A percentile compares a stretch with the other conserved stretches of the same genome.
phyloP scores from a whole-genome alignment of 495 filamentous ascomycete genomes.

The Poronia punctata region DNA sequence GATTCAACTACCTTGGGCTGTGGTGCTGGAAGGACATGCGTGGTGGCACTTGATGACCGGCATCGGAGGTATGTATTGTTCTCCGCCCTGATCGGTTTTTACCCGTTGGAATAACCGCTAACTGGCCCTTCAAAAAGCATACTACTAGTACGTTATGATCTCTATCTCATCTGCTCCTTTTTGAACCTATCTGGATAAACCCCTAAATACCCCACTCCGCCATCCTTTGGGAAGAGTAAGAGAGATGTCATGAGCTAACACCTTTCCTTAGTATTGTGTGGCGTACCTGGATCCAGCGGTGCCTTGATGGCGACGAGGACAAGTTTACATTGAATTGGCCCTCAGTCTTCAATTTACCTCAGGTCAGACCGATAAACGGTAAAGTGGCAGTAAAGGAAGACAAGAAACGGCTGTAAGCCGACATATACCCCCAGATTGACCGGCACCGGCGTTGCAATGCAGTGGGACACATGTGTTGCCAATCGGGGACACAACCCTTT shows the following conservation, averaged over 20 bases:
- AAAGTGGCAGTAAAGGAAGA: constrained; percentile 1
- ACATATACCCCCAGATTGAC: neutral
- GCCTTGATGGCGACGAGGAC: constrained; percentile 68
- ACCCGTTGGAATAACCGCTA: neutral
- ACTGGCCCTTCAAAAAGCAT: constrained; percentile 42
- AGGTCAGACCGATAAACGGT: constrained; percentile 37
- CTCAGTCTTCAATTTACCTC: constrained; percentile 55
- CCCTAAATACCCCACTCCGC: too few relatives aligned
- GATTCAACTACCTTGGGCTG: constrained; percentile 82
- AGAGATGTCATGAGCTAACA: constrained; percentile 37
- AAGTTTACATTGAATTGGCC: constrained; percentile 73
- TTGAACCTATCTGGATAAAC: too few relatives aligned
- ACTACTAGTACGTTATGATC: constrained; percentile 9
- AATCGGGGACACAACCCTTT: too few relatives aligned
- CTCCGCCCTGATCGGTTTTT: neutral
- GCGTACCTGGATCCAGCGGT: constrained; percentile 80
- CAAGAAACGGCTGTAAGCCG: constrained; percentile 27
- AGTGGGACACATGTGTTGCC: too few relatives aligned
- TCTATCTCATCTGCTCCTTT: neutral
- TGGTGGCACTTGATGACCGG: constrained; percentile 75
- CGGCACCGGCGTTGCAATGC: too few relatives aligned
- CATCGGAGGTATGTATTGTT: constrained; percentile 31
- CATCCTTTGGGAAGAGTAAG: too few relatives aligned
- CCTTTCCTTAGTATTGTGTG: constrained; percentile 80
- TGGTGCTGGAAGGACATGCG: constrained; percentile 85